Base-by-base conservation (phyloP, 2,329 filamentous ascomycete species). In the Neofusicoccum sp. region DNA sequence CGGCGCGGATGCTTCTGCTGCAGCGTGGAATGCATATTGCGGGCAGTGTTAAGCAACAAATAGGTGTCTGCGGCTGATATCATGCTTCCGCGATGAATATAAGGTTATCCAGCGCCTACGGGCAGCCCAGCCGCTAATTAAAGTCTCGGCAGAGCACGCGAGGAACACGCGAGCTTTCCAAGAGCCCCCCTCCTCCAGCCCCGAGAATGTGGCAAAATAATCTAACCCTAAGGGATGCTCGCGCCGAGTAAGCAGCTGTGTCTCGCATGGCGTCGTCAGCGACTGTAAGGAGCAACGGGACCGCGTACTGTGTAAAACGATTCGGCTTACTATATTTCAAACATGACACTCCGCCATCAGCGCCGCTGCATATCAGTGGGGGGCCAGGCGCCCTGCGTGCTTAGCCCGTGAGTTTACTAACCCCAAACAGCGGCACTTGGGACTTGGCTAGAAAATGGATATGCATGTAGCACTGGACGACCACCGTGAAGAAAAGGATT, bases 211-310 rank as follows among this genome's bases (percentile, higher is more conserved):
- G 29, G 54, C 29, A 9, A 3, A 3, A 6, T n/a, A 43, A 33
- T 33, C 54, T 58, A 45, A 36, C 54, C 54, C 1, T 12, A 16
- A 58, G 29, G 54, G 54, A 39, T 58, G 54, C 54, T 58, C 29
- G 41, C 41, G 45, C 43, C 54, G 54, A 33, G 41, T 14, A 56
- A 39, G 3, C n/a, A 37, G 34, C 16, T 28, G 11, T 29, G n/a
- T 37, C 16, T 7, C 3, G 6, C 0, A 39, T 58, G 54, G 54
- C 41, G 41, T 5, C 31, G 41, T 22, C 41, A 29, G 5, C 4
- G 9, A 2, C 52, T 8, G 52, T 14, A 3, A 33, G 45, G 28
- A 43, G 28, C 11, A 11, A n/a, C 12, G 6, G 12, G 3, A 29
- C 29, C 47, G 29, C 29, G 31, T 22, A 29, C 29, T 29, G 29